phyloP scores from a whole-genome alignment of 345 rosid genomes.

The Eutrema heterophyllum region DNA sequence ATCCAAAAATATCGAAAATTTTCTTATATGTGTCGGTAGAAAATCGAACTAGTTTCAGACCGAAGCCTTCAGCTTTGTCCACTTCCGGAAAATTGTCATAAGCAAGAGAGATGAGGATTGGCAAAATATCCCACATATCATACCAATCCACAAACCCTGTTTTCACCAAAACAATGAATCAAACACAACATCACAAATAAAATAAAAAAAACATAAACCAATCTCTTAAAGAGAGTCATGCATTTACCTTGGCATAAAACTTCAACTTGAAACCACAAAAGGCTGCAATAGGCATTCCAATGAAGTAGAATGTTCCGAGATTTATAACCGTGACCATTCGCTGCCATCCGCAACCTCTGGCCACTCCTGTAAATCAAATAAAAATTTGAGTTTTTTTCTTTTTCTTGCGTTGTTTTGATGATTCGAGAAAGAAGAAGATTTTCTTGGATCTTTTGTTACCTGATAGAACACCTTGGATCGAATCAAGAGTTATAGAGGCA shows the following conservation, averaged over 20 bases:
- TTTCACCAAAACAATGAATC: background rate
- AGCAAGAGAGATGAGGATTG: conserved; percentile 44
- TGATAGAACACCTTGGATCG: conserved; percentile 61
- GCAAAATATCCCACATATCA: conserved; percentile 52
- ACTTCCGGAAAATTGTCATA: conserved; percentile 41
- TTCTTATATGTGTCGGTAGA: conserved; percentile 1
- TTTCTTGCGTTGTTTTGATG: background rate
- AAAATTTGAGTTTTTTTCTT: background rate
- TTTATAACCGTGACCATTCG: conserved; percentile 48
- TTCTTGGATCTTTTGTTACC: conserved; percentile 25
- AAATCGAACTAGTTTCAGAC: conserved; percentile 14
- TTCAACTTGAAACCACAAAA: conserved; percentile 54
- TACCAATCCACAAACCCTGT: conserved; percentile 78
- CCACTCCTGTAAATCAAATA: conserved; percentile 40
- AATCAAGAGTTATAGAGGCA: conserved; percentile 52
- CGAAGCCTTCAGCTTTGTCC: conserved; percentile 33
- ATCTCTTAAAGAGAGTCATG: background rate
- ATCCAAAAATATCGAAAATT: too few species aligned
- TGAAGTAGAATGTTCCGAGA: conserved; percentile 43
- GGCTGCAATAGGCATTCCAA: conserved; percentile 48
- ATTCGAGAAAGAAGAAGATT: background rate
- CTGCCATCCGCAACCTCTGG: conserved; percentile 84
- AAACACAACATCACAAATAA: background rate
- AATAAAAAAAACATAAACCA: background rate
- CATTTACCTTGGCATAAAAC: conserved; percentile 43